Evolutionary conservation across 495 filamentous ascomycete species (phyloP), one percentile per base, ranked within the genome.

Genomic region (Podospora australis): DNA sequence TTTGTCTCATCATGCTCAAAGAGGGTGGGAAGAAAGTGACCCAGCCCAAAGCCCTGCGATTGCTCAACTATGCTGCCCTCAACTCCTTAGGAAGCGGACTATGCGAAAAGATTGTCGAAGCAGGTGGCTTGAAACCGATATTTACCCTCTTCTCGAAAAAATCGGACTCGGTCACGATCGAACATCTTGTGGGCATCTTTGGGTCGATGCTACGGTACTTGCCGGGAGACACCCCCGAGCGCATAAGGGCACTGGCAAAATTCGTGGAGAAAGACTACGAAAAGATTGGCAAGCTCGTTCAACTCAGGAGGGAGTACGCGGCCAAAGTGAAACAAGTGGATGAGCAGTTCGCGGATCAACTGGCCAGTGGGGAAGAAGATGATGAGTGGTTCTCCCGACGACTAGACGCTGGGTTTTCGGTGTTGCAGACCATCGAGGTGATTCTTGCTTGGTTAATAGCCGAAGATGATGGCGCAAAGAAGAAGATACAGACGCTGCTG

Each of bases 241-340:
- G 92, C 2, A 90, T 96, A 24, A 78, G 92, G 2, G 78, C 85
- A 5, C 75, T 97, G 0, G 92, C 90, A 3, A 99, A 99, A 58
- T 97, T 99, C 62, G 84, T 94, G 34, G 90, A 96, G 68, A 91
- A 86, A 54, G 85, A 96, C 49, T 96, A 94, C 61, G 86, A 89
- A 49, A 94, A 95, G 67, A 80, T 86, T 10, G 68, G 56, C 8
- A 84, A 80, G 56, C 71, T 95, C 1, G 65, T 92, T 32, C 73
- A 74, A 52, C 65, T 96, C 28, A 72, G 94, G 32, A 70, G 80
- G 21, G 84, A 87, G 11, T 95, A 87, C 64, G 78, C 78, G 0
- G 67, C 78, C 0, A 78, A 80, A 23, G 62, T 97, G 0, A 70
- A 58, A 0, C 68, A 73, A 43, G 67, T 71, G 9, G 81, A 90